A percentile compares a stretch with the other conserved stretches of the same genome.
phyloP scores from a whole-genome alignment of 441 rosid species.

The Syzygium syzygioides region DNA sequence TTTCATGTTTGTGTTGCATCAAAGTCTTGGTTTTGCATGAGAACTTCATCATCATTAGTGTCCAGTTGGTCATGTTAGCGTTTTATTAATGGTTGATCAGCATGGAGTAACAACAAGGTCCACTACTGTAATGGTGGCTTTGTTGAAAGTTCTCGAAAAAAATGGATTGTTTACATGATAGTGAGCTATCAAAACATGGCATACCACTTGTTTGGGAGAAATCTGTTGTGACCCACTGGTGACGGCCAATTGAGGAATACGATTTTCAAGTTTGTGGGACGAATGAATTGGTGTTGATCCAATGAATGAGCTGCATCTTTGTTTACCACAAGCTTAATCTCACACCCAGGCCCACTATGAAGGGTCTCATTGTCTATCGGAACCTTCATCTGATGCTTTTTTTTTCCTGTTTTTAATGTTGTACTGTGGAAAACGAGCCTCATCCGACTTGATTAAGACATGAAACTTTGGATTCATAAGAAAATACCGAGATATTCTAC shows the following conservation, averaged over 20 bases:
- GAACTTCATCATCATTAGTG: not conserved
- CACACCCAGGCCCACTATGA: not conserved
- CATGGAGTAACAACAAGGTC: not conserved
- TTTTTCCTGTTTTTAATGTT: not conserved
- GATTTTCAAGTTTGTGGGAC: conserved; percentile 20
- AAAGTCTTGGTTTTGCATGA: not conserved
- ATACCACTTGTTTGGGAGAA: conserved; percentile 18
- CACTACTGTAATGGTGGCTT: not conserved
- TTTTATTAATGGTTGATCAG: not conserved
- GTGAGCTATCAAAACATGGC: not conserved
- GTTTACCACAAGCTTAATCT: not conserved
- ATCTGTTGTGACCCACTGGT: conserved; percentile 10
- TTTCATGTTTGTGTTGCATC: not conserved
- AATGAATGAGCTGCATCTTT: not conserved
- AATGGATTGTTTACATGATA: not conserved
- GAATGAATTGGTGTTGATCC: conserved; percentile 5
- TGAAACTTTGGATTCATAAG: not conserved
- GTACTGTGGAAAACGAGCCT: not conserved
- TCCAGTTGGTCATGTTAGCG: not conserved
- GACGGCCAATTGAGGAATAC: too few relatives aligned
- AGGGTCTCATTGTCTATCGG: not conserved
- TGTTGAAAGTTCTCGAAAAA: not conserved
- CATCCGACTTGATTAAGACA: not conserved
- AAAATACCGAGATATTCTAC: not conserved
- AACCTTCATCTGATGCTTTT: not conserved